Percentiles rank a stretch among this genome's conserved stretches.
Conservation (phyloP, 1,284 basidiomycete species). For the Ustilago vetiveriae region DNA sequence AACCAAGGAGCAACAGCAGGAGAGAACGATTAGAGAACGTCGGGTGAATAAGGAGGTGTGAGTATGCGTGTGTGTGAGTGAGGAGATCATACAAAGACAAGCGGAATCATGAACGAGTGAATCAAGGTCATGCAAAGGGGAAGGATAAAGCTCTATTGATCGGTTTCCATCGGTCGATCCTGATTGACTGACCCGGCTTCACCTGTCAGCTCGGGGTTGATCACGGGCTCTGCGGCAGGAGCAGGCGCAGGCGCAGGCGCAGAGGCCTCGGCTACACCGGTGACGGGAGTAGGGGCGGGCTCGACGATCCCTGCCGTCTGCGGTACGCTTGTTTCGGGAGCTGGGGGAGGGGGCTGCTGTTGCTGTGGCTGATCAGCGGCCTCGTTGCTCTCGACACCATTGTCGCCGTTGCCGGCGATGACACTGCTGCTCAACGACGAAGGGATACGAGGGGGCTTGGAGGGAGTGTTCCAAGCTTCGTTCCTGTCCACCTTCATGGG, state of each 20-base stretch:
- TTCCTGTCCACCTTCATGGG: slow-evolving; percentile 20
- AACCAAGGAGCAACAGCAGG: too few species aligned
- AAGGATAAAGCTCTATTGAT: slow-evolving; percentile 5
- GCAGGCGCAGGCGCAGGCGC: background rate
- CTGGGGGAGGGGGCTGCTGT: slow-evolving; percentile 1
- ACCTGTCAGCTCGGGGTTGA: slow-evolving; percentile 15
- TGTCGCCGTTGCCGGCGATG: slow-evolving; percentile 9
- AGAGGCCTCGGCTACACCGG: background rate
- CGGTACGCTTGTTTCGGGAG: background rate
- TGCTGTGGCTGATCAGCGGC: too few species aligned
- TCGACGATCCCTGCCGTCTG: slow-evolving; percentile 19
- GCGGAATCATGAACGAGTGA: background rate
- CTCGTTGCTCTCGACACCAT: background rate
- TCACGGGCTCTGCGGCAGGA: too few species aligned
- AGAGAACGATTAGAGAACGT: too few species aligned
- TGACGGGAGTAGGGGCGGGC: slow-evolving; percentile 21
- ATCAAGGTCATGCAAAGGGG: background rate
- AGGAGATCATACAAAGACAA: too few species aligned
- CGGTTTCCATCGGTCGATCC: slow-evolving; percentile 21
- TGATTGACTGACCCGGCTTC: slow-evolving; percentile 1
- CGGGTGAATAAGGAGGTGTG: too few species aligned
- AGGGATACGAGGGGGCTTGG: slow-evolving; percentile 32
- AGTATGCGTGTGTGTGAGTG: too few species aligned
- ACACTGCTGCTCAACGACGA: slow-evolving; percentile 21
- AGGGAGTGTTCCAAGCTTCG: slow-evolving; percentile 32